Evolutionary conservation across 768 basidiomycete species (phyloP), one percentile per base, ranked within the genome.

Genomic region (Kwoniella heveanensis): DNA sequence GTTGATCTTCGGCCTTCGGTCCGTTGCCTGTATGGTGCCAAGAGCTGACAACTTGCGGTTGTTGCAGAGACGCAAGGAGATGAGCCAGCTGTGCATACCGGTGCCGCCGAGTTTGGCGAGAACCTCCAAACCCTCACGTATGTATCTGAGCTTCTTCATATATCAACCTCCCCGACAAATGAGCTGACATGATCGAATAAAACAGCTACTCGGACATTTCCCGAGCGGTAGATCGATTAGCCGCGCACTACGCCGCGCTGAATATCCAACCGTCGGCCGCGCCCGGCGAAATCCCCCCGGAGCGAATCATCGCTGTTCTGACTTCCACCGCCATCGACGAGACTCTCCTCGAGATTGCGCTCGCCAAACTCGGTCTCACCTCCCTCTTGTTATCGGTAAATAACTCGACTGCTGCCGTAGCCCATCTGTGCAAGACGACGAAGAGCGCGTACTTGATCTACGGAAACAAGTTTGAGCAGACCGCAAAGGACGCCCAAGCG

Each of bases 371-470:
- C 54, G 82, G 80, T 24, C 71, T 83, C 13, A 69, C 80, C 9
- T 68, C 82, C 15, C 74, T 83, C 13, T 70, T 83, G 1, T 61
- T 83, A 15, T 83, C 82, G 8, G 79, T 82, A 58, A 84, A 84
- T 65, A 85, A 85, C 70, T 84, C 84, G 0, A 78, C 83, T 0
- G 72, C 80, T 4, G 85, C 84, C 4, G 80, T 83, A 25, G 83
- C 83, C 0, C 82, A 84, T 64, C 77, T 86, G 21, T 74, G 84
- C 64, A 77, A 80, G 26, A 62, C 78, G 19, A 83, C 82, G 17
- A 74, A 80, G 12, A 65, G 81, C 0, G 68, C 79, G 0, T 81
- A 82, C 61, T 69, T 85, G 30, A 81, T 85, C 60, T 83, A 81
- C 60, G 80, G 82, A 10, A 66, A 74, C 21, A 81, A 80, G 67